Evolutionary conservation across 305 asterid genomes (phyloP), one percentile per base, ranked within the genome.

Genomic region (Lippia alba): DNA sequence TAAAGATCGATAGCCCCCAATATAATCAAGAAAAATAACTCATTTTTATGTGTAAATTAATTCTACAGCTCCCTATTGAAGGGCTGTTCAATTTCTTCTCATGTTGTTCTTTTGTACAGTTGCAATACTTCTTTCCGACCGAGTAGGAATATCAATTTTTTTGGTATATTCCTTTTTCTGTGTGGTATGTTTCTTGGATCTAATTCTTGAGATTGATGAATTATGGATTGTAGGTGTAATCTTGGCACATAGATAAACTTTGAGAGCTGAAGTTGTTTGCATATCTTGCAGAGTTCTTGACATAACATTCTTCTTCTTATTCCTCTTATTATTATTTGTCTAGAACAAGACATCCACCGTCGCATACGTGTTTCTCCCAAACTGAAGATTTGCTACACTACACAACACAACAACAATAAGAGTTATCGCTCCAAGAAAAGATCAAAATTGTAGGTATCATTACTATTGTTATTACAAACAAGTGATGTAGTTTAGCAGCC

Each of bases 1-100:
- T 82, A 65, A 79, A 77, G 79, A 74, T 80, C 8, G 80, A 76
- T 33, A n/a, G 68, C 19, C 74, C 82, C 55, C 78, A 73, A 74
- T 79, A 75, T 4, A 60, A 71, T 30, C 79, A 74, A n/a, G 78
- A 64, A 63, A 60, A 64, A 36, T 68, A 51, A 48, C 32, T 61
- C 46, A 49, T 34, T 56, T 45, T 56, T 39, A 12, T 46, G 64
- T 78, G 86, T 78, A 84, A 71, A 79, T 82, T 73, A 71, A 79
- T 82, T 73, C 73, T 61, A 56, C 50, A 49, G 19, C 61, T 16
- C 36, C 66, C 40, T 33, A 6, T 39, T 17, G 12, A 62, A 39
- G 59, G 70, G 49, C 14, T 8, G 10, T 39, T 5, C 54, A 64
- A 36, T 39, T 19, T 41, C 34, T 10, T 58, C 24, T 12, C 71